Evolutionary conservation across 345 rosid genomes (phyloP), one percentile per base, ranked within the genome.

Genomic region (Euphorbia peplus): DNA sequence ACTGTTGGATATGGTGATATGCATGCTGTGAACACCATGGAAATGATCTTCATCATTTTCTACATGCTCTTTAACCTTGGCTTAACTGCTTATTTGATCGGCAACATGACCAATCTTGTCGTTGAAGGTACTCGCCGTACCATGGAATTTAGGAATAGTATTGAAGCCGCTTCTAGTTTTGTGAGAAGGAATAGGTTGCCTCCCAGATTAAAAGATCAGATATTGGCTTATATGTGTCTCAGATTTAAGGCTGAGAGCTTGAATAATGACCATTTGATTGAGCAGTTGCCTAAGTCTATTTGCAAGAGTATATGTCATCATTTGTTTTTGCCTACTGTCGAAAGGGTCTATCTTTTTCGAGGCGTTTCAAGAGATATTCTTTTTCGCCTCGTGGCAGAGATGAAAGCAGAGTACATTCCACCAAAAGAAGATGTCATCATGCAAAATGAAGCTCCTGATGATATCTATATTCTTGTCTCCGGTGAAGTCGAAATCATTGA

Each of bases 1-100:
- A 93, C 98, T 0, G 97, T 93, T 8, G 98, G 98, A 18, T 93
- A 93, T 66, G 98, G 98, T 3, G 98, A 93, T 68, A 87, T 93
- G 10, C 98, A 91, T 47, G 98, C 97, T 15, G 92, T 84, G 44
- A 93, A 93, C 79, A 77, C 87, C 67, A 64, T 75, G 50, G 98
- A 93, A 73, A 93, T 91, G 97, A 66, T 83, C 51, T 91, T 91
- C 76, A 88, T 84, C 50, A 85, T 81, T 47, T 80, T 83, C 80
- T 93, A 88, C 80, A 89, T 93, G 98, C 82, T 93, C 76, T 88
- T 93, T 83, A 93, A 93, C 79, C 96, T 93, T 0, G 97, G 96
- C 71, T 82, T 93, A 25, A 91, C 97, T 0, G 91, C 98, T 70
- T 91, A 93, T 67, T 66, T 93, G 30, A 93, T 93, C 5, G 96